Percentiles rank a stretch among this genome's conserved stretches.
Evolutionary conservation across 257 asterid species (phyloP).

Genomic region (Echites panduratus): DNA sequence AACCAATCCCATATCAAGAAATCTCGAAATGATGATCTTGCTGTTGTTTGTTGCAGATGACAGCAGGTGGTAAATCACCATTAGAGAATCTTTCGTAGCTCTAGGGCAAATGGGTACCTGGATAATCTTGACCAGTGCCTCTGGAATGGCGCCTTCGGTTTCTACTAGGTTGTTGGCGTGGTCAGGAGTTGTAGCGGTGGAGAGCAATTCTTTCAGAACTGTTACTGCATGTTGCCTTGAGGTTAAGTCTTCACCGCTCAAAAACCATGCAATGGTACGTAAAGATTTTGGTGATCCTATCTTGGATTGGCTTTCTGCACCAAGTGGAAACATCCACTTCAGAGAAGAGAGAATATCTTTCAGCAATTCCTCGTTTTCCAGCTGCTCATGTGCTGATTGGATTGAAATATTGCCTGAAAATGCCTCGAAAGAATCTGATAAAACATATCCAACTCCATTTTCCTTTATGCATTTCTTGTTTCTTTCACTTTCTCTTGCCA

Average conservation of each 20-base stretch:
- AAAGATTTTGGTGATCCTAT: constrained; percentile 44
- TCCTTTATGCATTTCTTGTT: constrained; percentile 48
- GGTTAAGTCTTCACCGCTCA: constrained; percentile 53
- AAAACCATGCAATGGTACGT: constrained; percentile 41
- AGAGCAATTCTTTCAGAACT: constrained; percentile 41
- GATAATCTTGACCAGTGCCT: constrained; percentile 38
- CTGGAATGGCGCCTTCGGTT: constrained; percentile 41
- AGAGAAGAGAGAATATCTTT: constrained; percentile 44
- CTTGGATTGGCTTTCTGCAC: constrained; percentile 38
- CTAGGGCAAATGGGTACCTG: constrained; percentile 57
- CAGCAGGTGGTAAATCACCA: constrained; percentile 43
- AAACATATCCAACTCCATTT: constrained; percentile 39
- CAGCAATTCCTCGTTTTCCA: constrained; percentile 21
- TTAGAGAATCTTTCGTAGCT: constrained; percentile 52
- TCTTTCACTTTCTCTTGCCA: constrained; percentile 63
- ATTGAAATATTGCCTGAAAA: constrained; percentile 27
- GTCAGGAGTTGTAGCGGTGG: constrained; percentile 17
- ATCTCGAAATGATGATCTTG: constrained; percentile 12
- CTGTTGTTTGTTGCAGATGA: neutral
- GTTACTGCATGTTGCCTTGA: constrained; percentile 40
- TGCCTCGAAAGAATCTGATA: constrained; percentile 42
- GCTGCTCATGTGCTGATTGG: no score
- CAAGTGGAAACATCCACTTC: constrained; percentile 55
- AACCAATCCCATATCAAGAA: constrained; percentile 48
- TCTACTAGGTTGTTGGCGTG: constrained; percentile 21